Conservation (phyloP, 1,284 basidiomycete species). For the Boletus austroedulis region DNA sequence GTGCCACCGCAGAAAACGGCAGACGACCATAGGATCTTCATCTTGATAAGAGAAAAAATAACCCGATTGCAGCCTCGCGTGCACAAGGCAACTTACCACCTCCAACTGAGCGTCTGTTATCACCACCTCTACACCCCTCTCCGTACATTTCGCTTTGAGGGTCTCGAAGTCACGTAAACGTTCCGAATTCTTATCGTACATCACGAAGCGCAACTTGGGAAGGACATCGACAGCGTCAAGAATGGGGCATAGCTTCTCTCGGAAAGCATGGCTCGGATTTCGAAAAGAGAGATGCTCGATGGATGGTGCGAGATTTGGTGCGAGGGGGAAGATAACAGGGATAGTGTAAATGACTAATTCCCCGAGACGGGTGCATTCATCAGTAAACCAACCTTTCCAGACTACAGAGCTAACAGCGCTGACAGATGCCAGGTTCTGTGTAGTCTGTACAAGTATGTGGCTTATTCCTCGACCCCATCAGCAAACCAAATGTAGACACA, state of each 20-base stretch:
- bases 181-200: conserved; percentile 34
- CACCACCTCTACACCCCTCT: conserved; percentile 33
- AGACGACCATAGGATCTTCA: conserved; percentile 42
- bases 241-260: conserved; percentile 32
- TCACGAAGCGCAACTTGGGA: conserved; percentile 39
- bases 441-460: no score
- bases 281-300: conserved; percentile 43
- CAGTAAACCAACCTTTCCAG: no score
- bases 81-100: conserved; percentile 35
- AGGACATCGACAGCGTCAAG: conserved; percentile 36
- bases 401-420: no score
- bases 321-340: conserved; percentile 37
- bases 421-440: no score
- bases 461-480: no score
- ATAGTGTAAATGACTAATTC: conserved; percentile 43
- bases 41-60: conserved; percentile 24
- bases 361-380: conserved; percentile 42
- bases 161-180: conserved; percentile 24
- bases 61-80: not conserved
- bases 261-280: conserved; percentile 29
- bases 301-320: conserved; percentile 33
- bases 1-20: conserved; percentile 41
- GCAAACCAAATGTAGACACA: no score
- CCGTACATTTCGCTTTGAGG: conserved; percentile 33
- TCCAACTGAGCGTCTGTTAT: conserved; percentile 35